Evolutionary conservation across 2,329 filamentous ascomycete genomes (phyloP).

Genomic region (Stemphylium lycopersici): DNA sequence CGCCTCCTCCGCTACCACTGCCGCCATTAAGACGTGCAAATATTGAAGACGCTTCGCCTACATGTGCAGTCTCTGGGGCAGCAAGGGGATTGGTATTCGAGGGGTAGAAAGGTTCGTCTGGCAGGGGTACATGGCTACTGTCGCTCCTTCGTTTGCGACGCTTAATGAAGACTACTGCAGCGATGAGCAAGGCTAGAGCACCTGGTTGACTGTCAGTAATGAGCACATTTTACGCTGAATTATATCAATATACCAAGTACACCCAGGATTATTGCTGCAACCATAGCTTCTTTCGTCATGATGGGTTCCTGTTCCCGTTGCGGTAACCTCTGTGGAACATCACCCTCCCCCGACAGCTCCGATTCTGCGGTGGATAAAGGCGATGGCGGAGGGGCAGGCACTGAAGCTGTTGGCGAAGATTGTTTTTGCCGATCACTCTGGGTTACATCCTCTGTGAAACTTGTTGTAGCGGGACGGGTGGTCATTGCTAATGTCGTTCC

Average conservation of each 20-base stretch:
- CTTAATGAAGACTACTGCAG: slow-evolving; percentile 29
- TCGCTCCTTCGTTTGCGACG: slow-evolving; percentile 28
- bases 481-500: background rate
- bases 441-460: slow-evolving; percentile 3
- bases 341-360: background rate
- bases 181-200: slow-evolving; percentile 34
- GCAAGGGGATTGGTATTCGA: slow-evolving; percentile 27
- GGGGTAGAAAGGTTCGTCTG: slow-evolving; percentile 36
- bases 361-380: background rate
- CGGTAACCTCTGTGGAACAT: background rate
- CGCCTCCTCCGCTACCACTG: slow-evolving; percentile 1
- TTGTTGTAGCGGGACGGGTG: slow-evolving; percentile 4
- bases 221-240: background rate
- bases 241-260: slow-evolving; percentile 33
- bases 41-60: slow-evolving; percentile 15
- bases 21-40: slow-evolving; percentile 14
- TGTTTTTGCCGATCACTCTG: background rate
- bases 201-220: slow-evolving; percentile 23
- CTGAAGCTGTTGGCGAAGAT: background rate
- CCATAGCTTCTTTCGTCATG: slow-evolving; percentile 39
- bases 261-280: slow-evolving; percentile 39
- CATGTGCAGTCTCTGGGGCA: slow-evolving; percentile 32
- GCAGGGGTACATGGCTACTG: slow-evolving; percentile 22
- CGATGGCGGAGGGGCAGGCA: background rate
- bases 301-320: slow-evolving; percentile 13